These are phyloP conservation scores for Solanum hybrid DNA, from an alignment of 305 asterid species.

Conservation along the genomic window DNA sequence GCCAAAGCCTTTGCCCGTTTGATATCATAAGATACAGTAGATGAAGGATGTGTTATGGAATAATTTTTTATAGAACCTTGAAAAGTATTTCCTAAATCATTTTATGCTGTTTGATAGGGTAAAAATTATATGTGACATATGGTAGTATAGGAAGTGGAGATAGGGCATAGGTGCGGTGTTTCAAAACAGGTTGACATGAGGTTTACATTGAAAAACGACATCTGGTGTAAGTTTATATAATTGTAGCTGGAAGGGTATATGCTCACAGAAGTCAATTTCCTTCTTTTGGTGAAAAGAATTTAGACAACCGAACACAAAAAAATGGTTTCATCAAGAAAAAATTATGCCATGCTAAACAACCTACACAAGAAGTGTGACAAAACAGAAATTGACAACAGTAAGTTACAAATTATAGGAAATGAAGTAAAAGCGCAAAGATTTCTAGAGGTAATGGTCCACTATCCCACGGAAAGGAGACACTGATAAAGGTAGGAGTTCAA, in stretches of 20 bases:
- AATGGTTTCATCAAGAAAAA: not conserved
- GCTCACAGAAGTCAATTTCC: not conserved
- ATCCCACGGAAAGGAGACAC: not conserved
- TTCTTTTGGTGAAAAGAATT: not conserved
- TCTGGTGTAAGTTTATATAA: not conserved
- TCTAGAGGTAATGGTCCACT: not conserved
- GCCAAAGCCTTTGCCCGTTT: not conserved
- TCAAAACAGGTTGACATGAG: not conserved
- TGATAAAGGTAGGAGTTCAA: not conserved
- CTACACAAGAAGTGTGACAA: not conserved
- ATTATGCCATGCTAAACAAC: not conserved
- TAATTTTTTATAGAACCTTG: not conserved
- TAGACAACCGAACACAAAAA: not conserved
- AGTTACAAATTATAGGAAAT: not conserved
- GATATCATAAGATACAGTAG: not conserved
- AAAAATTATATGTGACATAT: not conserved
- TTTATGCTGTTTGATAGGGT: not conserved
- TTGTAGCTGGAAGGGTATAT: not conserved
- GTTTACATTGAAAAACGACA: not conserved
- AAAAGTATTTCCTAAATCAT: not conserved
- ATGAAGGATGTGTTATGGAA: not conserved
- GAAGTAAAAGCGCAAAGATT: not conserved
- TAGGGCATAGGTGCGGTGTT: not conserved
- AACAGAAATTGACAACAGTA: not conserved
- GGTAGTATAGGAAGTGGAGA: not conserved